Evolutionary conservation across 805 yeast species (phyloP).

Genomic region (Maudiozyma barnettii): DNA sequence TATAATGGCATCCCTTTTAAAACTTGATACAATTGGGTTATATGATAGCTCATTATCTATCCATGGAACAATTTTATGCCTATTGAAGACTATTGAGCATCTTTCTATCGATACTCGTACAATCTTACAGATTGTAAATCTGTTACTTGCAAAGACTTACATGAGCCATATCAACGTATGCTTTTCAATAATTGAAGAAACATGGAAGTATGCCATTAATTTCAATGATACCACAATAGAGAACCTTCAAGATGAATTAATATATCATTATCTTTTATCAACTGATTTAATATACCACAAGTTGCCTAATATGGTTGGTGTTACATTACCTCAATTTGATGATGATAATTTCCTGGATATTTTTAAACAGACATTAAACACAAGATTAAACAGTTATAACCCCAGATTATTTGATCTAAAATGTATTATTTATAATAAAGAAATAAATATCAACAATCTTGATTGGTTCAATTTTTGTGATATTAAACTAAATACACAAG

Average conservation of each 20-base stretch:
- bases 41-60: conserved; percentile 13
- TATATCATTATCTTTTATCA: conserved; percentile 38
- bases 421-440: not conserved
- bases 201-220: conserved; percentile 29
- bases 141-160: conserved; percentile 31
- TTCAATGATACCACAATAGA: conserved; percentile 36
- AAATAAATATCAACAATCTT: not conserved
- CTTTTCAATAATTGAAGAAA: conserved; percentile 30
- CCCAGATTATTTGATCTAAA: conserved; percentile 2
- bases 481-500: conserved; percentile 9
- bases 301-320: conserved; percentile 16
- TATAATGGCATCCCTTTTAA: conserved; percentile 17
- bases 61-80: conserved; percentile 12
- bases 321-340: not conserved
- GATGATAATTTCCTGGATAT: not conserved
- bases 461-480: conserved; percentile 14
- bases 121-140: conserved; percentile 39
- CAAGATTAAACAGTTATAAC: conserved; percentile 9
- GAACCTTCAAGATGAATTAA: conserved; percentile 35
- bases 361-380: conserved; percentile 12
- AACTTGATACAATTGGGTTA: conserved; percentile 19
- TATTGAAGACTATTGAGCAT: conserved; percentile 15
- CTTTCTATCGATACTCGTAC: conserved; percentile 27
- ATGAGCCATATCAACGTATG: not conserved
- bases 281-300: conserved; percentile 31